Conservation (phyloP, 192 early-diverging fungal species). For the Phlyctochytrium planicorne region DNA sequence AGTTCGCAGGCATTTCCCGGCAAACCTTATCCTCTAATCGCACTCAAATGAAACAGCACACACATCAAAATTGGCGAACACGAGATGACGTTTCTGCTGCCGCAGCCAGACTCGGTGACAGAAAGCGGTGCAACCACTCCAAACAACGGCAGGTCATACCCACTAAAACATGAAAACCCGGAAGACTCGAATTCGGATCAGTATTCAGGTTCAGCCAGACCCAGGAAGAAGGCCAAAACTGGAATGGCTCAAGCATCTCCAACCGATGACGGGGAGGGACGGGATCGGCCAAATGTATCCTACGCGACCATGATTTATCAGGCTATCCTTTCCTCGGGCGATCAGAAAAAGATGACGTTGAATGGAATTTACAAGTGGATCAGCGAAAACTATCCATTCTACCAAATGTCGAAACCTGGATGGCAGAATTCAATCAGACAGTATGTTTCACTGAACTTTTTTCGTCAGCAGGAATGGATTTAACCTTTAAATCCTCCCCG, state of each 20-base stretch:
- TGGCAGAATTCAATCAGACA: conserved; percentile 99
- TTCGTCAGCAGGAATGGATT: not conserved
- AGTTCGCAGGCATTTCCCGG: not conserved
- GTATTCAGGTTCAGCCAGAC: no score
- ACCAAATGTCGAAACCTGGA: conserved; percentile 78
- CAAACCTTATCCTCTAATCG: conserved; percentile 20
- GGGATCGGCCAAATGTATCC: conserved; percentile 69
- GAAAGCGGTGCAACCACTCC: no score
- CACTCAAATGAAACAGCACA: no score
- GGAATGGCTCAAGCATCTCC: not conserved
- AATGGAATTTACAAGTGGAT: conserved; percentile 90
- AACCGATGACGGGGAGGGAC: not conserved
- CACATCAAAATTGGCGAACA: conserved; percentile 85
- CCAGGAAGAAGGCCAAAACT: conserved; percentile 5
- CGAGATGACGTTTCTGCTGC: conserved; percentile 77
- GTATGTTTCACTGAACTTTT: not conserved
- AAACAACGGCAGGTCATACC: no score
- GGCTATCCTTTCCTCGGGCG: conserved; percentile 77
- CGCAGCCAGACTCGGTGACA: conserved; percentile 32
- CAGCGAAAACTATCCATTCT: conserved; percentile 83
- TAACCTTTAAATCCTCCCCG: conserved; percentile 22
- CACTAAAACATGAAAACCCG: no score
- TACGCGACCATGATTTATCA: conserved; percentile 91
- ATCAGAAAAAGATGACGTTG: conserved; percentile 73
- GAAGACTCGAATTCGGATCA: no score